These are phyloP conservation scores for Leccinum variicolor DNA, from an alignment of 768 basidiomycete species.

Conservation along the genomic window DNA sequence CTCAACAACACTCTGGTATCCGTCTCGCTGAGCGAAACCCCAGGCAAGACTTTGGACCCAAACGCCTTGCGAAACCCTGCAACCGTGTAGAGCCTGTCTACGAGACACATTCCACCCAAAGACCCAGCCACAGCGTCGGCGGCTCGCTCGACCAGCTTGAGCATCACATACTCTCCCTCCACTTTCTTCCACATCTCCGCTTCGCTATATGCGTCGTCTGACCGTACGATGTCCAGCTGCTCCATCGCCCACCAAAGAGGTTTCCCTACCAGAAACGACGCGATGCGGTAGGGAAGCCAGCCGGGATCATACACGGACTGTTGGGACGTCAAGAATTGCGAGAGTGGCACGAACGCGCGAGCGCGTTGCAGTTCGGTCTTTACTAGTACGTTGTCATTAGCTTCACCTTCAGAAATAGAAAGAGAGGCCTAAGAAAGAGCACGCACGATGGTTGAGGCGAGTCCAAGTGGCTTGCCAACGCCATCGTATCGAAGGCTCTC, in stretches of 20 bases:
- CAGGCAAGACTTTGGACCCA: slow-evolving; percentile 39
- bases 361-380: slow-evolving; percentile 62
- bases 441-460: slow-evolving; percentile 75
- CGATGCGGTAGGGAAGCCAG: slow-evolving; percentile 68
- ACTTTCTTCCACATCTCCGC: slow-evolving; percentile 49
- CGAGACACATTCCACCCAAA: slow-evolving; percentile 42
- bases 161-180: slow-evolving; percentile 72
- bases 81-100: slow-evolving; percentile 59
- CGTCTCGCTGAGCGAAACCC: slow-evolving; percentile 47
- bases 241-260: slow-evolving; percentile 88
- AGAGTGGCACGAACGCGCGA: slow-evolving; percentile 44
- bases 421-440: not conserved
- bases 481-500: slow-evolving; percentile 63
- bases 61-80: slow-evolving; percentile 63
- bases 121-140: slow-evolving; percentile 53
- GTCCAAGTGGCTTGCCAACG: slow-evolving; percentile 71
- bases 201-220: slow-evolving; percentile 51
- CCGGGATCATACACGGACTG: slow-evolving; percentile 66
- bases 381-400: slow-evolving; percentile 44
- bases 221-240: slow-evolving; percentile 66
- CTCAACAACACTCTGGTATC: slow-evolving; percentile 72
- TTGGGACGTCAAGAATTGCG: slow-evolving; percentile 53
- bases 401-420: not conserved
- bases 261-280: slow-evolving; percentile 66
- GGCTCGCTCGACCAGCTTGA: slow-evolving; percentile 61